Base-by-base conservation (phyloP, 495 filamentous ascomycete genomes). In the Podospora tetraspora region DNA sequence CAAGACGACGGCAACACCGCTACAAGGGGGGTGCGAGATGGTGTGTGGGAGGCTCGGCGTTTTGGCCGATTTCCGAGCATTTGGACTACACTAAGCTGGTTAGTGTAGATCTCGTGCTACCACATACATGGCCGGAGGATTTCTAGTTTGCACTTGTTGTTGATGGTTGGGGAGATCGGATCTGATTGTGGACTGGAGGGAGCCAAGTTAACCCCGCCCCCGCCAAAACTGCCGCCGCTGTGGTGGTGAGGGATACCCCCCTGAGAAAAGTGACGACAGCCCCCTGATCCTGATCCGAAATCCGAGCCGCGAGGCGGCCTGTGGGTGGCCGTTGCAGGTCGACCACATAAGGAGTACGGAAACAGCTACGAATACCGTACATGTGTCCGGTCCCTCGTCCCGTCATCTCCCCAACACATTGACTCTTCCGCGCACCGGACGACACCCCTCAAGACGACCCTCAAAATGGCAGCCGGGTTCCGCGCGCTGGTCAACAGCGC, bases 401-500 rank as follows among this genome's bases (percentile, higher is more conserved):
- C 19, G 10, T 34, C 32, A 32, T 37, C 43, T n/a, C 16, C 16
- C 16, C 37, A 52, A 52, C 37, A 52, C 16, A n/a, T 43, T 43
- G 4, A 1, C 13, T 43, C 34, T 4, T 19, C 43, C 43, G 9
- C 32, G 1, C 6, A 43, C 34, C 34, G 3, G 34, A 19, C 43
- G 34, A 19, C 43, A 52, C 16, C 37, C 0, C 37, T 2, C 37
- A 19, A 37, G 16, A 61, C 59, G 3, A 61, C 8, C 23, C 21
- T n/a, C 56, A 70, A 43, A 23, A 76, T 73, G 71, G 61, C 64
- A 5, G 65, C 61, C 12, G 56, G 63, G 3, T 61, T 84, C 25
- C 77, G 79, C 64, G 82, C 80, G 24, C 73, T 83, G 37, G 72
- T 84, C 71, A 76, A 76, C 68, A 76, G 76, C 66, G 80, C 80